These are phyloP conservation scores for Noccaea bulbosa DNA, from an alignment of 345 rosid species.

Conservation along the genomic window DNA sequence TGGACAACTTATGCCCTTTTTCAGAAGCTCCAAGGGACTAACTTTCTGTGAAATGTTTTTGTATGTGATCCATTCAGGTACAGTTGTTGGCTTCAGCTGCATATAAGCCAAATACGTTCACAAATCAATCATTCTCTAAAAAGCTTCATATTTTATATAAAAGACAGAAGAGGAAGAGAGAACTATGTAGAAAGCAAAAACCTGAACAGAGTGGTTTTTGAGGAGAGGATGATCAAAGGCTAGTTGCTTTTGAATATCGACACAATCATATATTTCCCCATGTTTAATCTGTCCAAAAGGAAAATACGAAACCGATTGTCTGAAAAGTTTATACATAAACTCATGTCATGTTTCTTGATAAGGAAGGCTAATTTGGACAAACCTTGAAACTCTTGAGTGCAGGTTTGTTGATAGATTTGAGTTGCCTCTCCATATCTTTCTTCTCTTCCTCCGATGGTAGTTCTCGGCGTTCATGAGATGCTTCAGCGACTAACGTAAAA, in stretches of 20 bases:
- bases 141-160: too few species aligned
- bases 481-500: slow-evolving; percentile 12
- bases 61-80: slow-evolving; percentile 28
- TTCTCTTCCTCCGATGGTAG: slow-evolving; percentile 34
- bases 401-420: slow-evolving; percentile 45
- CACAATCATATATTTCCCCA: slow-evolving; percentile 45
- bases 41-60: slow-evolving; percentile 13
- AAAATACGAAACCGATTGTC: neutral
- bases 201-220: slow-evolving; percentile 43
- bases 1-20: slow-evolving; percentile 30
- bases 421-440: slow-evolving; percentile 37
- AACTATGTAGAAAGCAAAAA: neutral
- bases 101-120: neutral
- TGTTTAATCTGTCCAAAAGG: slow-evolving; percentile 37
- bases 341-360: slow-evolving; percentile 3
- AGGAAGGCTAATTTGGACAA: neutral
- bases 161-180: too few species aligned
- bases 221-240: slow-evolving; percentile 44
- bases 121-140: too few species aligned
- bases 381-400: slow-evolving; percentile 44
- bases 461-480: slow-evolving; percentile 2
- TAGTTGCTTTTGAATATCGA: slow-evolving; percentile 48
- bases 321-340: neutral
- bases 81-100: slow-evolving; percentile 28
- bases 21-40: slow-evolving; percentile 14